These are phyloP conservation scores for Aspergillus japonicus DNA, from an alignment of 2,329 filamentous ascomycete genomes.

Conservation along the genomic window DNA sequence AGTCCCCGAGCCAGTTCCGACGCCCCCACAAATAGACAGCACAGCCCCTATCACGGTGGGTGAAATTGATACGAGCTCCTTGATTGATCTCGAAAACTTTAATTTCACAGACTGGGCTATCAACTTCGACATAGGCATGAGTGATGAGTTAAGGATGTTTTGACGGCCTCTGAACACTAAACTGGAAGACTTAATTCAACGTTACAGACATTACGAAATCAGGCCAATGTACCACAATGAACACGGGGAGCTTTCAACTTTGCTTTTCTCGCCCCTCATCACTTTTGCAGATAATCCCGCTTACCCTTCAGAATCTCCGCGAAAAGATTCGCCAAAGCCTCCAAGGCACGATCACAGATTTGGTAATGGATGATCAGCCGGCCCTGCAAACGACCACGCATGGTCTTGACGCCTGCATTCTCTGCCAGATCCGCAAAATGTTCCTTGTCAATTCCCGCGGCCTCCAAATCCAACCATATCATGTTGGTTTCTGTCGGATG, in stretches of 20 bases:
- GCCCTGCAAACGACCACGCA: not conserved
- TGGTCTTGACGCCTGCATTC: not conserved
- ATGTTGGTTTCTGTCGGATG: constrained; percentile 19
- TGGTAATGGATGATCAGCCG: not conserved
- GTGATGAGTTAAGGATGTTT: not conserved
- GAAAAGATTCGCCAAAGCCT: not conserved
- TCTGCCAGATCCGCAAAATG: too few relatives aligned
- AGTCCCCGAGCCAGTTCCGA: not conserved
- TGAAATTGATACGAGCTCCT: not conserved
- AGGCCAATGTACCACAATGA: too few relatives aligned
- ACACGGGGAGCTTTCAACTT: too few relatives aligned
- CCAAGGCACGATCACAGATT: not conserved
- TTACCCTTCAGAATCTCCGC: not conserved
- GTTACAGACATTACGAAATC: not conserved
- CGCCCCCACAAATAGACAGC: not conserved
- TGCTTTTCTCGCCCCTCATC: not conserved
- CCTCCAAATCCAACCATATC: constrained; percentile 3
- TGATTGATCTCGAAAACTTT: not conserved
- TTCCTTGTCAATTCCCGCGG: too few relatives aligned
- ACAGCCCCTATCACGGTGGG: not conserved
- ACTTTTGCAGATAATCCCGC: not conserved
- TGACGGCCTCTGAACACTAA: not conserved
- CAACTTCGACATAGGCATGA: not conserved
- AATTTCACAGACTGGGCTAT: not conserved
- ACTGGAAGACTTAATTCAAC: not conserved